Base-by-base conservation (phyloP, 1,284 basidiomycete genomes). In the Xanthoconium separans region DNA sequence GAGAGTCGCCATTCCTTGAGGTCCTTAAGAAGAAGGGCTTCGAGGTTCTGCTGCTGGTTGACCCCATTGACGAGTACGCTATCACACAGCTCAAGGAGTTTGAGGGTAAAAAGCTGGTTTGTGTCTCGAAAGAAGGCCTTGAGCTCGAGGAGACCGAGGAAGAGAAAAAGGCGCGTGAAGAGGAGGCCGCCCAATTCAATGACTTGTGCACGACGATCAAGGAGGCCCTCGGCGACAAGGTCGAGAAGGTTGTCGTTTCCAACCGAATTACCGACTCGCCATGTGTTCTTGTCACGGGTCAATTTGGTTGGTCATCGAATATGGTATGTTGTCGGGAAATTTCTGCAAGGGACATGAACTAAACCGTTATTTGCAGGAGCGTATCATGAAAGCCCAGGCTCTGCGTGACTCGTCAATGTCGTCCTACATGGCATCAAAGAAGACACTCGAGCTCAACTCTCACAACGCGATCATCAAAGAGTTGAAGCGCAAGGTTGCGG, bases 1-100 rank as follows among this genome's bases (percentile, higher is more conserved):
- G 84, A 69, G 94, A 98, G 77, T 98, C 96, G 55, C 96, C 96
- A 37, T 99, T 99, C 95, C 87, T 99, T 58, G 96, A 99, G 80
- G 91, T 95, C 52, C 89, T 99, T 75, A 98, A 98, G 90, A 96
- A 95, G 91, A 99, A 95, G 86, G 93, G 93, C 80, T 98, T 98
- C 75, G 96, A 99, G 78, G 95, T 98, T 56, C 83, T 99, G 47
- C 88, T 99, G 66, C 90, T 99, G 65, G 93, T 95, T 64, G 96
- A 99, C 83, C 97, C 96, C 71, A 97, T 97, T 70, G 95, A 98
- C 73, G 95, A 97, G 79, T 97, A 96, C 71, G 94, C 94, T 59
- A 87, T 97, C 72, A 97, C 94, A 33, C 95, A 98, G 75, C 87
- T 99, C 75, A 99, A 98, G 85, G 96, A 99, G 83, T 99, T 98